Evolutionary conservation across 805 yeast genomes (phyloP), one percentile per base, ranked within the genome.

Genomic region (Candida taoyuanica): DNA sequence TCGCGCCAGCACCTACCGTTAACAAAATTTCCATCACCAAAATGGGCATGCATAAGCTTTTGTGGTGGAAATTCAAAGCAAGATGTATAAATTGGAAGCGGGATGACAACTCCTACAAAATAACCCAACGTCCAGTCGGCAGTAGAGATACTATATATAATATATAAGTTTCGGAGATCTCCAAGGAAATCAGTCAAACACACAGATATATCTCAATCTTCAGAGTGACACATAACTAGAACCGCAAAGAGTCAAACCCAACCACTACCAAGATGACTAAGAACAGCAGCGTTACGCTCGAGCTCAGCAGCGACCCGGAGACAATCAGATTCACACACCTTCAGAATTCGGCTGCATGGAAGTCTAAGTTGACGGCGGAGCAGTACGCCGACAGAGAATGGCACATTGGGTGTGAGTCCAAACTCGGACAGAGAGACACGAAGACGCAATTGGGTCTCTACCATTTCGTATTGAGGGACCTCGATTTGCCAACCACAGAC

Each of bases 301-400:
- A 53, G 33, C 43, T 48, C 25, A 24, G 21, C 24, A 25, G 47
- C 1, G 59, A 65, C 40, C 59, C 60, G 20, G 68, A 62, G 23
- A 31, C 60, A n/a, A 60, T 60, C 25, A 44, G 53, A 24, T 62
- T 44, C 40, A 64, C 71, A 14, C 70, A 64, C 35, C n/a, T 43
- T 29, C 50, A 53, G 33, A 65, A 64, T 44, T 50, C 62, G 5
- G 49, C 14, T 5, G 46, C 46, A 2, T 67, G 72, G 72, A 57
- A 52, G 40, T 57, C 63, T 8, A 45, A 46, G 32, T 43, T 64
- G 21, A 56, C 61, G 1, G 23, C 43, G 5, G 67, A 62, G 27
- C 56, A 65, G 31, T 67, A 67, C 38, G 58, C 58, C 18, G 60
- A 58, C 12, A 59, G 71, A 42, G 71, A 67, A 44, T 39, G 48